phyloP scores from a whole-genome alignment of 441 rosid species.

The Kokia cookei region DNA sequence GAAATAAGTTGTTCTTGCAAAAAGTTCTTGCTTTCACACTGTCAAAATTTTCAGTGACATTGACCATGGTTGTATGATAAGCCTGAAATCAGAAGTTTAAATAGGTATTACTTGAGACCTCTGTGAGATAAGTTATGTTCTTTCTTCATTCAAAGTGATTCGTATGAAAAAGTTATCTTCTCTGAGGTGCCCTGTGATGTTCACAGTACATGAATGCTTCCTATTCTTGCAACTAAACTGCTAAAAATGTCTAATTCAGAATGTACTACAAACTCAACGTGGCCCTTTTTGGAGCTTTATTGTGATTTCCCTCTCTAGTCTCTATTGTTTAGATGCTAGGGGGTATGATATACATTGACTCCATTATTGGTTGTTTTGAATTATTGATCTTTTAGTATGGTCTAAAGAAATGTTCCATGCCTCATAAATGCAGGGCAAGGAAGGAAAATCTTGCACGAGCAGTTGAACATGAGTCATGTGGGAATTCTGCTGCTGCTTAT shows the following conservation, averaged over 20 bases:
- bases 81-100: background rate
- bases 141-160: background rate
- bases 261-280: background rate
- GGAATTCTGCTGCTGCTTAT: constrained; percentile 79
- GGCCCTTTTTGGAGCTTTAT: background rate
- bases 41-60: background rate
- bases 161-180: background rate
- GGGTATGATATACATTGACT: background rate
- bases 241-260: background rate
- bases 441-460: constrained; percentile 91
- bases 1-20: background rate
- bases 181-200: background rate
- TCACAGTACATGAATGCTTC: background rate
- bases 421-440: constrained; percentile 49
- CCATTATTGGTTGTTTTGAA: background rate
- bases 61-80: background rate
- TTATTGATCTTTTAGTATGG: background rate
- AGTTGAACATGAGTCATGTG: constrained; percentile 74
- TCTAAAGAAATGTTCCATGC: constrained; percentile 4
- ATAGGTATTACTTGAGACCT: background rate
- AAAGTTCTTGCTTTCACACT: background rate
- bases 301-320: background rate
- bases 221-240: background rate
- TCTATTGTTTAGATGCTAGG: background rate
- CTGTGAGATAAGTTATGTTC: background rate